A percentile compares a stretch with the other conserved stretches of the same genome.
Conservation (phyloP, 2,329 filamentous ascomycete species). For the Periconia sp. region DNA sequence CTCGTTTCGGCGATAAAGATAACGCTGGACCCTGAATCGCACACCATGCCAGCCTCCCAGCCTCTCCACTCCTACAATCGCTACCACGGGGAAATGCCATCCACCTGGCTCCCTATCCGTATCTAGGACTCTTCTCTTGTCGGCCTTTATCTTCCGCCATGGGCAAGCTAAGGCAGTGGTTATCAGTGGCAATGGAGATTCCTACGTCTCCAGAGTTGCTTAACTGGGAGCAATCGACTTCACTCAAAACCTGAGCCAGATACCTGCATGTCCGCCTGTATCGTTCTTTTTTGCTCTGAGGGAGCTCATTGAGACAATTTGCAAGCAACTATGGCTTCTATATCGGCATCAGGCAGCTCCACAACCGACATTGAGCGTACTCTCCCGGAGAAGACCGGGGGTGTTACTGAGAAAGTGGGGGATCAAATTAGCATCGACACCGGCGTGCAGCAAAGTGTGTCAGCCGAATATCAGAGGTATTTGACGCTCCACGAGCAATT, state of each 20-base stretch:
- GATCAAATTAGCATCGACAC: too few relatives aligned
- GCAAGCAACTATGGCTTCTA: background rate
- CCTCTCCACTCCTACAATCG: too few relatives aligned
- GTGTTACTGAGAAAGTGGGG: background rate
- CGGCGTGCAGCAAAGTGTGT: background rate
- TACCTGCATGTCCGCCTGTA: too few relatives aligned
- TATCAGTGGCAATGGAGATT: too few relatives aligned
- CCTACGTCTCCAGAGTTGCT: too few relatives aligned
- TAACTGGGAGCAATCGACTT: background rate
- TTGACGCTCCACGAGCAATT: background rate
- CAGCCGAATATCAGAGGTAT: background rate
- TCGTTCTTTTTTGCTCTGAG: background rate
- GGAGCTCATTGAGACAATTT: background rate
- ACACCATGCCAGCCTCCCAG: background rate
- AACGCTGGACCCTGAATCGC: background rate
- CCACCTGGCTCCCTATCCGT: too few relatives aligned
- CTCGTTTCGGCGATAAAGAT: background rate
- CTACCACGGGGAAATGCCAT: too few relatives aligned
- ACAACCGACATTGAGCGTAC: background rate
- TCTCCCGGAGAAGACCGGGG: background rate
- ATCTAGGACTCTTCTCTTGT: too few relatives aligned
- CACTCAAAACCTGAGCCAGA: too few relatives aligned
- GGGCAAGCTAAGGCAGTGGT: too few relatives aligned
- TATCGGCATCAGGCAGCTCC: background rate
- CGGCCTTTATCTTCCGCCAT: too few relatives aligned